These are phyloP conservation scores for Massarina eburnea DNA, from an alignment of 2,329 filamentous ascomycete species.

Conservation along the genomic window DNA sequence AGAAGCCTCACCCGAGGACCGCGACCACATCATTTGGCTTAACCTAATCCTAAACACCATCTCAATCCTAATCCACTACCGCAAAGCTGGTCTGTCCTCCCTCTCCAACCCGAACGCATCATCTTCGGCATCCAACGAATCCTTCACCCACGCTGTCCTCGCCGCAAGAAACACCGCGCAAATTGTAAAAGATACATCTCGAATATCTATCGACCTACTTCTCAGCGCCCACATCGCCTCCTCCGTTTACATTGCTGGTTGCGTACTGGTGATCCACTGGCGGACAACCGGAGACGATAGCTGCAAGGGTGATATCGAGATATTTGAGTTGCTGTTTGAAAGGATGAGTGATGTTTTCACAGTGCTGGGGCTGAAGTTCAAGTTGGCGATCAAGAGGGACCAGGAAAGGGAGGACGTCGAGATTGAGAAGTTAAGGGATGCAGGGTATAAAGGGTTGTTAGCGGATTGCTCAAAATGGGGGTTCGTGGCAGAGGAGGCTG, in stretches of 20 bases:
- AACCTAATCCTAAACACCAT: conserved; percentile 25
- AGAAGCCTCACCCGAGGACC: conserved; percentile 18
- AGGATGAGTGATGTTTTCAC: conserved; percentile 28
- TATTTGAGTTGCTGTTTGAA: conserved; percentile 30
- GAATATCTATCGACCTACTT: conserved; percentile 27
- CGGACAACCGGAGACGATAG: conserved; percentile 19
- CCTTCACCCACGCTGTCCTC: conserved; percentile 20
- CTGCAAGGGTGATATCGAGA: conserved; percentile 27
- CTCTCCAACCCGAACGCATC: background rate
- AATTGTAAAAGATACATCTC: conserved; percentile 30
- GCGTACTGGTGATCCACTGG: conserved; percentile 32
- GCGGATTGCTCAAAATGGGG: conserved; percentile 32
- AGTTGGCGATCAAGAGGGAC: conserved; percentile 25
- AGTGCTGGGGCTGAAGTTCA: conserved; percentile 32
- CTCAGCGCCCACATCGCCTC: conserved; percentile 26
- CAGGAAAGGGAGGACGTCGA: conserved; percentile 14
- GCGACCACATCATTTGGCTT: conserved; percentile 29
- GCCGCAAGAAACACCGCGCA: conserved; percentile 29
- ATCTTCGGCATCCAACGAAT: conserved; percentile 2
- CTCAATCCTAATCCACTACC: conserved; percentile 28
- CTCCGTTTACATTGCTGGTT: conserved; percentile 25
- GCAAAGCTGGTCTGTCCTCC: conserved; percentile 3
- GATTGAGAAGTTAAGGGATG: conserved; percentile 16
- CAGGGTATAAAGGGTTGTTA: conserved; percentile 29
- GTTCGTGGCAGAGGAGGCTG: conserved; percentile 13